Percentiles rank a stretch among this genome's conserved stretches.
Conservation (phyloP, 768 basidiomycete genomes). For the Hydnum rufescens region DNA sequence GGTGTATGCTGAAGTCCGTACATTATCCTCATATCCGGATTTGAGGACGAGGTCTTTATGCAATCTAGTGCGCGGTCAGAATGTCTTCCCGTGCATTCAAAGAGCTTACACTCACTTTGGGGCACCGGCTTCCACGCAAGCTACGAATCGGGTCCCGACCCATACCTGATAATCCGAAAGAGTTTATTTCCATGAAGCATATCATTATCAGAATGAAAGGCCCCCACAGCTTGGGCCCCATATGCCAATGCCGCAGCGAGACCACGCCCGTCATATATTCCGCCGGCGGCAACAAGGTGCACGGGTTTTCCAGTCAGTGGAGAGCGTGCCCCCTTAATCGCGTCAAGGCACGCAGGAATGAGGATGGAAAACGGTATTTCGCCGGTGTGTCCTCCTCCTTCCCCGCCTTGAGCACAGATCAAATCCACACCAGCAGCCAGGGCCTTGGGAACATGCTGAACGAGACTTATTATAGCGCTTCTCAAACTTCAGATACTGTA, state of each 20-base stretch:
- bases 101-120: constrained; percentile 30
- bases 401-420: constrained; percentile 87
- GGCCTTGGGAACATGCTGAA: constrained; percentile 48
- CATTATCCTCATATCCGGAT: constrained; percentile 32
- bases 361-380: constrained; percentile 30
- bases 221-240: constrained; percentile 47
- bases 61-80: background rate
- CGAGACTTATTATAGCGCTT: constrained; percentile 16
- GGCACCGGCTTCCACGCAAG: constrained; percentile 58
- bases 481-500: constrained; percentile 2
- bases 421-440: constrained; percentile 73
- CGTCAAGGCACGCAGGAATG: constrained; percentile 81
- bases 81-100: background rate
- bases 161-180: constrained; percentile 31
- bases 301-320: constrained; percentile 68
- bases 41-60: background rate
- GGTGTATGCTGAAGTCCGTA: constrained; percentile 70
- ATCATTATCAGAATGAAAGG: background rate
- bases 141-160: constrained; percentile 77
- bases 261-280: constrained; percentile 73
- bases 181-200: no score
- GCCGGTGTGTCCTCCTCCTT: constrained; percentile 62
- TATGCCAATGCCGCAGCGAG: constrained; percentile 74
- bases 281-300: constrained; percentile 80
- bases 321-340: constrained; percentile 52